Evolutionary conservation across 805 yeast species (phyloP), one percentile per base, ranked within the genome.

Genomic region (Teunomyces funiuensis): DNA sequence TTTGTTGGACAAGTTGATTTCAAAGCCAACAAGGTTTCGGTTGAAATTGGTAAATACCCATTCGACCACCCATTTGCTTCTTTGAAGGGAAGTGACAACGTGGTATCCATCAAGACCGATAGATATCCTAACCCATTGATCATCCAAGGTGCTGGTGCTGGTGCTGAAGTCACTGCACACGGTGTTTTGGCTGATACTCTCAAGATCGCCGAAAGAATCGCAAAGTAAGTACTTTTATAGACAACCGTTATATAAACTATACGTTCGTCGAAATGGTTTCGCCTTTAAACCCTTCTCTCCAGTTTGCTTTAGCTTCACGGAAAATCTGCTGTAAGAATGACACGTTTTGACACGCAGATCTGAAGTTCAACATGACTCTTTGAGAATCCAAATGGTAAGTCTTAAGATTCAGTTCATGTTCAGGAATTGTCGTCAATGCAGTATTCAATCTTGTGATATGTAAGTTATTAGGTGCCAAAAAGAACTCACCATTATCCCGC

Each of bases 91-190:
- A 87, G 97, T 47, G 98, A 93, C 64, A 93, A 93, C 60, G 97
- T 93, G 45, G 84, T 93, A 47, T 83, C 97, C 16, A 85, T 93
- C 70, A 83, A 82, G 64, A 85, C 97, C 23, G 82, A 87, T 62
- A 85, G 99, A 71, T 93, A 93, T 68, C 79, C 84, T 29, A 88
- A 88, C 67, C 99, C 99, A 40, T 76, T 93, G 62, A 84, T 93
- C 48, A 78, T 93, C 55, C 99, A 93, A 76, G 99, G 99, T 69
- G 99, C 99, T 23, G 99, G 95, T 57, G 83, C 83, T 79, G 96
- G 55, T 93, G 82, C 83, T 40, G 83, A 77, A 27, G 82, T 78
- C 34, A 79, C 83, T 39, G 83, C 83, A 34, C 74, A 68, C 45
- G 99, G 99, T 66, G 97, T 93, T 33, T 77, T 93, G 52, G 96